These are phyloP conservation scores for Pseudogymnoascus pannorum DNA, from an alignment of 2,329 filamentous ascomycete species.

Conservation along the genomic window DNA sequence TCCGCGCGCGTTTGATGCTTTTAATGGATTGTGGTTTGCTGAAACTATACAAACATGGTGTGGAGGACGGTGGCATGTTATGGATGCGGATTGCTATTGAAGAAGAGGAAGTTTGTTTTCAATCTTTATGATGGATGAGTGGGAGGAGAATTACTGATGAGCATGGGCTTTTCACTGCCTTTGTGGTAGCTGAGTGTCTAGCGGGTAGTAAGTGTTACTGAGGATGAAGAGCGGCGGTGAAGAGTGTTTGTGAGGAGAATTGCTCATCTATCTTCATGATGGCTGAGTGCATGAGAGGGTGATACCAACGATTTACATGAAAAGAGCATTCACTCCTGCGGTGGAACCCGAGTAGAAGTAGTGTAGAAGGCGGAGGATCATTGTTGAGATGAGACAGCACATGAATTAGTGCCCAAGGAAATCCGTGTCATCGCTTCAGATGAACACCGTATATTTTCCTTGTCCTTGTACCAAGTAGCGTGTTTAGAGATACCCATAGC, in stretches of 20 bases:
- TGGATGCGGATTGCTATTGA: not conserved
- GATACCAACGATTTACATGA: not conserved
- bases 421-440: constrained; percentile 1
- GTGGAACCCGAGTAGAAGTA: not conserved
- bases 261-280: not conserved
- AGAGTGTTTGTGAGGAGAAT: not conserved
- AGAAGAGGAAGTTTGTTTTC: not conserved
- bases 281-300: not conserved
- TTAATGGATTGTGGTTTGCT: not conserved
- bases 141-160: not conserved
- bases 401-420: not conserved
- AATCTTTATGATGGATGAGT: not conserved
- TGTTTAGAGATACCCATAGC: constrained; percentile 1
- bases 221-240: not conserved
- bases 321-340: not conserved
- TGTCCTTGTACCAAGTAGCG: not conserved
- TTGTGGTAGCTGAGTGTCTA: not conserved
- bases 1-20: not conserved
- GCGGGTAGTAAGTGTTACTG: not conserved
- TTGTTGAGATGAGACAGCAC: not conserved
- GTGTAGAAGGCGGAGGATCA: not conserved
- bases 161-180: not conserved
- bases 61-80: not conserved
- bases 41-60: not conserved
- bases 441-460: not conserved